phyloP scores from a whole-genome alignment of 768 basidiomycete species.

The Psilocybe subaeruginosa region DNA sequence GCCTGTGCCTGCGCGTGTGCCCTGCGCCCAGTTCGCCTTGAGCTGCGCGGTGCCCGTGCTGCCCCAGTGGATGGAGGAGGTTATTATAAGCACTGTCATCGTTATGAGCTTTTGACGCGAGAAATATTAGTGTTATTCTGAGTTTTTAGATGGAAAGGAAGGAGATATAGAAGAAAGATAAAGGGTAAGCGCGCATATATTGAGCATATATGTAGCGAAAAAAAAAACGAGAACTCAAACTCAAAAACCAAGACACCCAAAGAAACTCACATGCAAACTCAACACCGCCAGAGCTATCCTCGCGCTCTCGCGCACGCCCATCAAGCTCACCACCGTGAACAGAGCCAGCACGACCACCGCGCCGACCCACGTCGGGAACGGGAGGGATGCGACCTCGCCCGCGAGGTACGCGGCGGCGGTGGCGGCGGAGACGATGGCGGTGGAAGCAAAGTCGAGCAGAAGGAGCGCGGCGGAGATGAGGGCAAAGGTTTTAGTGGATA shows the following conservation, averaged over 20 bases:
- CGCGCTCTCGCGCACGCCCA: conserved; percentile 65
- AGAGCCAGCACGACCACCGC: conserved; percentile 55
- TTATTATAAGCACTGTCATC: conserved; percentile 57
- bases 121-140: too few species aligned
- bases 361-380: conserved; percentile 56
- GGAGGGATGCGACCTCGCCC: conserved; percentile 57
- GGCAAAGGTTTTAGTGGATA: conserved; percentile 63
- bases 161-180: too few species aligned
- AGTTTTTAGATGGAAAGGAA: too few species aligned
- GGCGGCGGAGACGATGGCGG: conserved; percentile 72
- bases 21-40: conserved; percentile 53
- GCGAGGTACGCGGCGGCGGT: conserved; percentile 70
- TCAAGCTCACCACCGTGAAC: conserved; percentile 57
- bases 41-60: conserved; percentile 50
- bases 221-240: too few species aligned
- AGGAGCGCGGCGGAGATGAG: conserved; percentile 68
- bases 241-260: too few species aligned
- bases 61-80: conserved; percentile 54
- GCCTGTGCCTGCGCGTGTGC: too few species aligned
- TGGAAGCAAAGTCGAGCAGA: conserved; percentile 73
- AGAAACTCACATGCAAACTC: conserved; percentile 55
- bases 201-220: too few species aligned
- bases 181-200: too few species aligned
- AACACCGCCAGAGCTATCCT: conserved; percentile 61
- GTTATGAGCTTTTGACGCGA: conserved; percentile 45